Base-by-base conservation (phyloP, 1,139 yeast genomes). In the Saccharomyces hybrid region DNA sequence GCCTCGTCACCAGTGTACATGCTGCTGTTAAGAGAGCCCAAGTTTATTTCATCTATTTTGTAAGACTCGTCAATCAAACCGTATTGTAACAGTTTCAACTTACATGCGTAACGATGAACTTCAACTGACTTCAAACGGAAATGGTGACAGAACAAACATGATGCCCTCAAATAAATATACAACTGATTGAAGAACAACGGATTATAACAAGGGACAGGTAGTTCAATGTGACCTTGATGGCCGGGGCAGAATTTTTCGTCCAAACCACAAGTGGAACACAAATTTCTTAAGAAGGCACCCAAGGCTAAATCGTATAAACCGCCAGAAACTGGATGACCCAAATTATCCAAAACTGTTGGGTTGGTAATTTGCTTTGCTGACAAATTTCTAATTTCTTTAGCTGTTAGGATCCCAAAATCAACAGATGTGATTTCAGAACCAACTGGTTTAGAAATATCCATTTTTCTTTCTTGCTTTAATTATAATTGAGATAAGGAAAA, bases 241-340 rank as follows among this genome's bases (percentile, higher is more conserved):
- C 99, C 99, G 2, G 98, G 97, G 75, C 99, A 95, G 66, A 82
- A 86, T 67, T 88, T 83, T 64, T 93, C 98, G 70, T 90, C 96
- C 60, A 93, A 77, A 28, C 98, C 97, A 80, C 99, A 95, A 2
- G 99, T 93, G 29, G 95, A 79, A 80, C 99, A 91, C 62, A 88
- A 77, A 69, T 91, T 88, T 69, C 86, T 79, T 60, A 89, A 77
- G 67, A 90, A 93, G 0, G 99, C 99, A 63, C 99, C 99, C 52
- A 95, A 76, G 24, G 96, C 84, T 61, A 91, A 80, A 73, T 95
- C 99, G 66, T 95, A 95, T 50, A 95, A 78, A 72, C 99, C 99
- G 57, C 95, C 93, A 52, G 84, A 79, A 52, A 93, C 84, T 16
- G 99, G 98, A 72, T 95, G 99, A 50, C 98, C 99, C 68, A 95